A percentile compares a stretch with the other conserved stretches of the same genome.
These are phyloP conservation scores for Amaranthus palmeri DNA, from an alignment of 148 eudicot genomes.

Conservation along the genomic window DNA sequence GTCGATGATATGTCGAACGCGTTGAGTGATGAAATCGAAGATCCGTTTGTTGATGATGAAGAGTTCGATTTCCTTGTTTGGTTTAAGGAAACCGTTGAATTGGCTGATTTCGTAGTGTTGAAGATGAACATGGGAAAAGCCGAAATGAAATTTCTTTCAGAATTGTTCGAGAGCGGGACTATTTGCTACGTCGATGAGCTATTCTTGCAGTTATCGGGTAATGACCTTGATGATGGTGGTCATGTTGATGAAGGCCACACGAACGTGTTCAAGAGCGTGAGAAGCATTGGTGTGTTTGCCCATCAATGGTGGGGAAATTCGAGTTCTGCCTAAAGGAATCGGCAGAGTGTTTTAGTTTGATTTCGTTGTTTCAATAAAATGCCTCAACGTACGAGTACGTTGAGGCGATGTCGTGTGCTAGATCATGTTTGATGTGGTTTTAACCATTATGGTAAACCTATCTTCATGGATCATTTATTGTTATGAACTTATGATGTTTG, in stretches of 20 bases:
- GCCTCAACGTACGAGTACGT: conserved; percentile 11
- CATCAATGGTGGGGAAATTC: conserved; percentile 70
- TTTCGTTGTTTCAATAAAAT: conserved; percentile 23
- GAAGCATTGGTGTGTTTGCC: conserved; percentile 63
- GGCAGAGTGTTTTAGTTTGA: not conserved
- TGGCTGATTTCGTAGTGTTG: conserved; percentile 67
- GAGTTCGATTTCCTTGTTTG: conserved; percentile 64
- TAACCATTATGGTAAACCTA: not conserved
- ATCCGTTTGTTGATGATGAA: conserved; percentile 40
- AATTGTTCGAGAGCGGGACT: conserved; percentile 57
- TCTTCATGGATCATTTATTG: not conserved
- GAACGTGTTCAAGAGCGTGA: conserved; percentile 44
- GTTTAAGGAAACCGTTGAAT: conserved; percentile 58
- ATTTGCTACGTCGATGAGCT: conserved; percentile 80
- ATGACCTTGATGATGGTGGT: conserved; percentile 31
- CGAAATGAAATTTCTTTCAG: conserved; percentile 51
- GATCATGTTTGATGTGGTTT: conserved; percentile 8
- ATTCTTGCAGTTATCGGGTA: conserved; percentile 53
- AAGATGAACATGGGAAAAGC: conserved; percentile 60
- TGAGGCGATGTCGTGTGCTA: conserved; percentile 20
- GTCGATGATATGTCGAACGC: conserved; percentile 36
- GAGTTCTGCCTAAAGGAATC: conserved; percentile 7
- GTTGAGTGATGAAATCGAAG: conserved; percentile 34
- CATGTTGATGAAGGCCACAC: conserved; percentile 34
- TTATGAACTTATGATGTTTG: too few species aligned